Evolutionary conservation across 2,329 filamentous ascomycete species (phyloP).

Genomic region (Aspergillus bombycis): DNA sequence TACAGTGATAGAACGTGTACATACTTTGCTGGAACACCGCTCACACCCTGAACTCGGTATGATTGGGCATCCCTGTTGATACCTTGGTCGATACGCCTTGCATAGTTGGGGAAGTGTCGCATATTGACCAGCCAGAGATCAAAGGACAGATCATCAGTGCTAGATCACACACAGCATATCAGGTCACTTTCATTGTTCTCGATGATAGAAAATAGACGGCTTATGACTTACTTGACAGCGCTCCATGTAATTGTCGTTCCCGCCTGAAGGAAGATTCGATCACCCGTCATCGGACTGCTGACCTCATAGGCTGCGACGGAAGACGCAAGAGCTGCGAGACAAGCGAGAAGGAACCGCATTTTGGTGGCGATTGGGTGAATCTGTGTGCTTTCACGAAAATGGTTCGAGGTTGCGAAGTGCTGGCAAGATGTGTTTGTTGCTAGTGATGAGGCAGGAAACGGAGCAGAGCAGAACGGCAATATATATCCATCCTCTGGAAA

Average conservation of each 20-base stretch:
- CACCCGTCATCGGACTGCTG: neutral
- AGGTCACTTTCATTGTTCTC: rapidly evolving
- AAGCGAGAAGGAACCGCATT: neutral
- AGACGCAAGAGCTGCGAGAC: neutral
- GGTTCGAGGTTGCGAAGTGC: rapidly evolving
- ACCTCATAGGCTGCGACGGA: neutral
- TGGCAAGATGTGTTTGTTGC: neutral
- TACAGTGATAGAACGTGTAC: neutral
- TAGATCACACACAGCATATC: neutral
- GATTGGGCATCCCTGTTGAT: neutral
- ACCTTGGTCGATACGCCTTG: neutral
- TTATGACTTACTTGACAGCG: neutral
- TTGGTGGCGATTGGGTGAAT: neutral
- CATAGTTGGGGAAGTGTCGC: neutral
- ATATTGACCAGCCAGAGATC: neutral
- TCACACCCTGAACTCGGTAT: neutral
- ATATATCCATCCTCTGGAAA: neutral
- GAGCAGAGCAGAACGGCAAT: neutral
- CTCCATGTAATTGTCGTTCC: neutral
- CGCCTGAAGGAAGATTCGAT: neutral
- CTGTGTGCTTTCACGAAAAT: neutral
- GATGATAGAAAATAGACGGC: rapidly evolving
- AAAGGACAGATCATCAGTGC: neutral
- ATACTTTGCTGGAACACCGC: neutral
- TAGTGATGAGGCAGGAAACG: neutral